Evolutionary conservation across 192 early-diverging fungal genomes (phyloP), one percentile per base, ranked within the genome.

Genomic region (Coemansia sp.): DNA sequence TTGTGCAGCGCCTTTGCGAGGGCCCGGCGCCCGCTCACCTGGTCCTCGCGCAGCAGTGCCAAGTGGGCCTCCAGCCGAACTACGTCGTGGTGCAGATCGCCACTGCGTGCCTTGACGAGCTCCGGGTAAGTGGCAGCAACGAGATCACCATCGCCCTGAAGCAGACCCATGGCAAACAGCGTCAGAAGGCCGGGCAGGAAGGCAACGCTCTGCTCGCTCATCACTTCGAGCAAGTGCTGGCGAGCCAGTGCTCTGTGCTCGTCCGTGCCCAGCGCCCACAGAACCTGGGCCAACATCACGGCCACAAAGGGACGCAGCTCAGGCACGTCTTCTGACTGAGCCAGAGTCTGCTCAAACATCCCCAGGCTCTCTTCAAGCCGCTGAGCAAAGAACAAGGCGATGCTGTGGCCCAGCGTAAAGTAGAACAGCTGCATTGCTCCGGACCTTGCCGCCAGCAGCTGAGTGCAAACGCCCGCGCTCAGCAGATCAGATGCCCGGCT

Each of bases 221-320:
- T 65, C 35, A 64, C 72, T 13, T 77, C 69, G 2, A 95, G 81
- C 55, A 97, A 75, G 64, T 95, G 86, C 37, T 93, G 85, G 67
- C 92, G 91, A 31, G 93, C 94, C 35, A 94, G 76, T 6, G 71
- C 79, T 14, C 88, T 73, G 63, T 96, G 93, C 62, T 92, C 89
- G 28, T 84, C 83, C 6, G 86, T 87, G 33, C 92, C 93, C 33
- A 97, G 74, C 2, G 93, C 93, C 90, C 93, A 96, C 53, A 98
- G 83, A 0, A 95, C 94, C 74, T 95, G 91, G 53, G 88, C 88
- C 61, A 98, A 69, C 50, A 93, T 64, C 3, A 95, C 83, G 10
- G 89, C 82, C 2, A 92, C 87, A 37, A 88, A 85, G 41, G 89
- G 86, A 1, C 85, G 84, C 63, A 87, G 71, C 18, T 73, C 77